Evolutionary conservation across 2,329 filamentous ascomycete genomes (phyloP).

Genomic region (Aspergillus puulaauensis): DNA sequence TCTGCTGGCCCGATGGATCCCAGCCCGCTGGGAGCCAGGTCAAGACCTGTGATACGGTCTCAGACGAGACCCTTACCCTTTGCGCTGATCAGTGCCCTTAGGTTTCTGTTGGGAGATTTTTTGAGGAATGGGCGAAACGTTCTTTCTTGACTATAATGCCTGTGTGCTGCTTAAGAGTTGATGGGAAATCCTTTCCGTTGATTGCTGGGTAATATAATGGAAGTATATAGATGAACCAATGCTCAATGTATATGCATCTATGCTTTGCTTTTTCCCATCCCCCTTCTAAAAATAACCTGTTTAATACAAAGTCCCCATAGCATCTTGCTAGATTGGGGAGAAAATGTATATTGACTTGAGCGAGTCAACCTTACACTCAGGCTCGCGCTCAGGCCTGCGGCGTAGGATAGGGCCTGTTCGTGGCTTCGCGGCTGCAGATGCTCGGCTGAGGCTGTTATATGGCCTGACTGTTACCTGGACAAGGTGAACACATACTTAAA

Average conservation of each 20-base stretch:
- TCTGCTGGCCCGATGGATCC: conserved; percentile 34
- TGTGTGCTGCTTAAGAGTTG: neutral
- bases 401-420: neutral
- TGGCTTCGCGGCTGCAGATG: neutral
- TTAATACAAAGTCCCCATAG: no score
- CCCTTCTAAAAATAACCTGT: no score
- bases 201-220: neutral
- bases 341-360: neutral
- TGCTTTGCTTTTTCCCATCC: neutral
- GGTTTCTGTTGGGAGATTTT: neutral
- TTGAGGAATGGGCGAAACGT: neutral
- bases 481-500: no score
- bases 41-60: conserved; percentile 25
- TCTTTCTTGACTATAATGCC: neutral
- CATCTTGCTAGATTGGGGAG: no score
- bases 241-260: neutral
- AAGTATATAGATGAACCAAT: neutral
- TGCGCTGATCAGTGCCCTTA: conserved; percentile 25
- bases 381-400: neutral
- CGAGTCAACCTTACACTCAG: neutral
- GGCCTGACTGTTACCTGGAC: no score
- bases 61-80: conserved; percentile 31
- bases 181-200: neutral
- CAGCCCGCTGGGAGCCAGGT: conserved; percentile 32
- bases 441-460: no score